phyloP scores from a whole-genome alignment of 2,329 filamentous ascomycete genomes.

The Bipolaris oryzae region DNA sequence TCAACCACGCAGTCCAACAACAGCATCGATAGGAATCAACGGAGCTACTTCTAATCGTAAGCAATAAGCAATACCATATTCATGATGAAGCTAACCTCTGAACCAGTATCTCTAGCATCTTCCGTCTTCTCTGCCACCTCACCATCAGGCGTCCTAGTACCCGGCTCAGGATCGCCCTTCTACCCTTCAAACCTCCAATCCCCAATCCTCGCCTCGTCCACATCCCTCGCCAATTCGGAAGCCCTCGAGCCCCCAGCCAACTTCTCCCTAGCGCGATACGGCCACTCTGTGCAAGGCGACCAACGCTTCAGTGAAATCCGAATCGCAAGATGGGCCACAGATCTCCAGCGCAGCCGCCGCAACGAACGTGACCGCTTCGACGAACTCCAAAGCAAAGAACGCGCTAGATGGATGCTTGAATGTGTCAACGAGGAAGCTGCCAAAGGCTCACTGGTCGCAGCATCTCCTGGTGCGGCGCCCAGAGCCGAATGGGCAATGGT shows the following conservation, averaged over 20 bases:
- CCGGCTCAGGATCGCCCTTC: constrained; percentile 43
- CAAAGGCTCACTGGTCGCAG: constrained; percentile 37
- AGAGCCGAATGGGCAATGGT: constrained; percentile 46
- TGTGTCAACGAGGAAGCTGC: constrained; percentile 70
- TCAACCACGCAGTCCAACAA: constrained; percentile 35
- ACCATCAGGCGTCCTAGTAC: constrained; percentile 49
- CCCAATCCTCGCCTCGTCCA: constrained; percentile 43
- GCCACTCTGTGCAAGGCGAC: constrained; percentile 59
- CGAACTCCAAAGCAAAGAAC: constrained; percentile 63
- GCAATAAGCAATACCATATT: not conserved
- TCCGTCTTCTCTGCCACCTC: constrained; percentile 45
- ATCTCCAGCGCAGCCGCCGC: constrained; percentile 76
- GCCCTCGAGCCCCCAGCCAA: constrained; percentile 35
- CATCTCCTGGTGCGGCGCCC: constrained; percentile 28
- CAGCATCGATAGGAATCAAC: constrained; percentile 39
- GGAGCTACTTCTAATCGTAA: constrained; percentile 35
- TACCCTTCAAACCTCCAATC: constrained; percentile 44
- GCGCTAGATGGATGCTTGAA: constrained; percentile 72
- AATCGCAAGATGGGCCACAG: constrained; percentile 80
- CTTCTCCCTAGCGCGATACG: constrained; percentile 56
- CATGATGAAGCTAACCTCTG: constrained; percentile 20
- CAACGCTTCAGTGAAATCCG: constrained; percentile 70
- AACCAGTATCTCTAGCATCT: constrained; percentile 40
- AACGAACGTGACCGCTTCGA: constrained; percentile 75
- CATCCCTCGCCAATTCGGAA: constrained; percentile 39